A percentile compares a stretch with the other conserved stretches of the same genome.
These are phyloP conservation scores for Lipomyces lipofer DNA, from an alignment of 805 yeast genomes.

Conservation along the genomic window DNA sequence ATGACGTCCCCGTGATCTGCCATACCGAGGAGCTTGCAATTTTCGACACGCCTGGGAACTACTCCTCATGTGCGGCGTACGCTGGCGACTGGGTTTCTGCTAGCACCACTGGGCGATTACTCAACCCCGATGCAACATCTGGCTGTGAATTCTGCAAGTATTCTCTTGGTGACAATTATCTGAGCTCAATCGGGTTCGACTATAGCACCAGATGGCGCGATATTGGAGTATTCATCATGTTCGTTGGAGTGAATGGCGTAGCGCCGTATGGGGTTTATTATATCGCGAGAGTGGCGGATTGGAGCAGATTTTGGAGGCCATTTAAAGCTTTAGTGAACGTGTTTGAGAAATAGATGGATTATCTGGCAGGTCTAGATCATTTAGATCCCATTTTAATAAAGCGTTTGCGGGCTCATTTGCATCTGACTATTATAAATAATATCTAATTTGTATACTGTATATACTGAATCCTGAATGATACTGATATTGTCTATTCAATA, in stretches of 20 bases:
- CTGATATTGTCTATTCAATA: too few relatives aligned
- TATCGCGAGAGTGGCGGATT: constrained; percentile 12
- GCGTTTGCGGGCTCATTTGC: too few relatives aligned
- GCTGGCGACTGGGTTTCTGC: constrained; percentile 49
- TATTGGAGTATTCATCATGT: constrained; percentile 56
- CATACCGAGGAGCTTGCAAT: constrained; percentile 48
- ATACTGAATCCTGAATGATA: too few relatives aligned
- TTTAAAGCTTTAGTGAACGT: constrained; percentile 1
- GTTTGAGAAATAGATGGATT: neutral
- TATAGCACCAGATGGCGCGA: constrained; percentile 54
- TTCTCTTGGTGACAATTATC: constrained; percentile 57
- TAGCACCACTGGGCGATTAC: constrained; percentile 51
- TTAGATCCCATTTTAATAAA: too few relatives aligned
- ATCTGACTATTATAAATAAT: too few relatives aligned
- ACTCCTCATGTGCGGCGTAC: constrained; percentile 49
- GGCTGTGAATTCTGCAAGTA: constrained; percentile 63
- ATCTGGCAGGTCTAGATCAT: too few relatives aligned
- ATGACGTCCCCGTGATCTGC: constrained; percentile 52
- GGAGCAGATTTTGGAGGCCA: constrained; percentile 4
- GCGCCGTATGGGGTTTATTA: constrained; percentile 21
- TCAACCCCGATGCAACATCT: constrained; percentile 48
- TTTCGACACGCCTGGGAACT: constrained; percentile 55
- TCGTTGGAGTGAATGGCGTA: constrained; percentile 46
- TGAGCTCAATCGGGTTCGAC: constrained; percentile 43
- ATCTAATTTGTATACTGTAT: too few relatives aligned